Conservation (phyloP, 2,329 filamentous ascomycete species). For the Knufia fluminis region DNA sequence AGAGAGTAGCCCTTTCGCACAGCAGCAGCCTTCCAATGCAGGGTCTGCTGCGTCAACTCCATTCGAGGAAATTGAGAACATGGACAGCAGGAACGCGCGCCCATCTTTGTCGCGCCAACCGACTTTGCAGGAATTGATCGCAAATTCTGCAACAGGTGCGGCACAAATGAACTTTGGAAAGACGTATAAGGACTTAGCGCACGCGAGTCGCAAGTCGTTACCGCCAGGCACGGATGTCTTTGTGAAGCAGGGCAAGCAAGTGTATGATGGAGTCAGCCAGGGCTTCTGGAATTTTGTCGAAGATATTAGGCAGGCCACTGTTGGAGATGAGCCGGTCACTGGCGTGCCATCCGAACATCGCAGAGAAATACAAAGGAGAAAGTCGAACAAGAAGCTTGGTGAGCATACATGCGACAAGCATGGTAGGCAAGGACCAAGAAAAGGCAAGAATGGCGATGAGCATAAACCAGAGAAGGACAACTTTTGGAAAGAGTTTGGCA, state of each 20-base stretch:
- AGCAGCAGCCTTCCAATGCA: neutral
- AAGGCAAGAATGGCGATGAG: neutral
- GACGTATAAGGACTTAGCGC: slow-evolving; percentile 28
- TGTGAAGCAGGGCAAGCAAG: slow-evolving; percentile 57
- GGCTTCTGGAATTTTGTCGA: slow-evolving; percentile 92
- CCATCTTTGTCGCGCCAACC: slow-evolving; percentile 3
- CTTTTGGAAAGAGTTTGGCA: slow-evolving; percentile 44
- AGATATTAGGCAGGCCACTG: slow-evolving; percentile 87
- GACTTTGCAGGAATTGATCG: slow-evolving; percentile 1
- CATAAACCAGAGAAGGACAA: slow-evolving; percentile 32
- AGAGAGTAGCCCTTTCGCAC: neutral
- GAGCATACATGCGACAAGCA: slow-evolving; percentile 27
- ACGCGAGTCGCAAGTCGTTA: slow-evolving; percentile 34
- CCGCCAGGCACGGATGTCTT: slow-evolving; percentile 42
- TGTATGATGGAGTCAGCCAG: slow-evolving; percentile 80
- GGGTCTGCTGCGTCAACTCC: neutral
- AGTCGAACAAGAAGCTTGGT: slow-evolving; percentile 15
- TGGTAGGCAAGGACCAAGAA: neutral
- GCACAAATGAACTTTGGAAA: slow-evolving; percentile 22
- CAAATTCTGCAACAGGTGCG: slow-evolving; percentile 8
- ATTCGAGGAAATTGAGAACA: neutral
- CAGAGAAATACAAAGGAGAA: neutral
- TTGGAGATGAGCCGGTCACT: slow-evolving; percentile 79
- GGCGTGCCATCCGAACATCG: slow-evolving; percentile 23
- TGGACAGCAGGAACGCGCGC: neutral